Conservation (phyloP, 108 stramenopile genomes). For the Epithemia pelagica region DNA sequence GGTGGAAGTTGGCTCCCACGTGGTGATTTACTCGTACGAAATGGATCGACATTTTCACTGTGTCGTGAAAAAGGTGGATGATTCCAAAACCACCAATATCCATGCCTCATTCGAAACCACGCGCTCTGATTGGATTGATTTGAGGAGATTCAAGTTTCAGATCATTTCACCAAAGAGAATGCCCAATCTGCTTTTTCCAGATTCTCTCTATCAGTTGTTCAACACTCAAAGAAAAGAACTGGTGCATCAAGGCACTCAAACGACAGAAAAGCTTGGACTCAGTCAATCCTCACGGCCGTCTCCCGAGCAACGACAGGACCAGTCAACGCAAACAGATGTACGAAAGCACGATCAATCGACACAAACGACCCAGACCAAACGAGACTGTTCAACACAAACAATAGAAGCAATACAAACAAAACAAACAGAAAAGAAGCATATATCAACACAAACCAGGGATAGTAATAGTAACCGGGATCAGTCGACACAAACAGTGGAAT, state of each 20-base stretch:
- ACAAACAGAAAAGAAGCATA: neutral
- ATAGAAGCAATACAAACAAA: neutral
- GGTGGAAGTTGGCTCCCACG: neutral
- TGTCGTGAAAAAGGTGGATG: neutral
- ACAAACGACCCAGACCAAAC: neutral
- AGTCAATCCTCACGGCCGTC: neutral
- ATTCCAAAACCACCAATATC: neutral
- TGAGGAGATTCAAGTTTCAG: neutral
- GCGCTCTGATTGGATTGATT: neutral
- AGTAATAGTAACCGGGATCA: neutral
- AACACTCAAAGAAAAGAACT: neutral
- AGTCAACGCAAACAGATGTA: neutral
- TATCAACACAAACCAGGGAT: neutral
- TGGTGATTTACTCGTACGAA: neutral
- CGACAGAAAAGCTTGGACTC: neutral
- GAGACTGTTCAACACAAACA: neutral
- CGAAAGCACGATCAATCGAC: neutral
- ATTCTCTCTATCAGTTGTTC: neutral
- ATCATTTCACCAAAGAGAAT: neutral
- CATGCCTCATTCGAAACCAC: neutral
- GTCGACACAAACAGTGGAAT: neutral
- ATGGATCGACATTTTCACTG: neutral
- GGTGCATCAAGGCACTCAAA: neutral
- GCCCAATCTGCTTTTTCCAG: neutral
- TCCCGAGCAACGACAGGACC: neutral